Base-by-base conservation (phyloP, 768 basidiomycete species). In the Rhodotorula paludigena region DNA sequence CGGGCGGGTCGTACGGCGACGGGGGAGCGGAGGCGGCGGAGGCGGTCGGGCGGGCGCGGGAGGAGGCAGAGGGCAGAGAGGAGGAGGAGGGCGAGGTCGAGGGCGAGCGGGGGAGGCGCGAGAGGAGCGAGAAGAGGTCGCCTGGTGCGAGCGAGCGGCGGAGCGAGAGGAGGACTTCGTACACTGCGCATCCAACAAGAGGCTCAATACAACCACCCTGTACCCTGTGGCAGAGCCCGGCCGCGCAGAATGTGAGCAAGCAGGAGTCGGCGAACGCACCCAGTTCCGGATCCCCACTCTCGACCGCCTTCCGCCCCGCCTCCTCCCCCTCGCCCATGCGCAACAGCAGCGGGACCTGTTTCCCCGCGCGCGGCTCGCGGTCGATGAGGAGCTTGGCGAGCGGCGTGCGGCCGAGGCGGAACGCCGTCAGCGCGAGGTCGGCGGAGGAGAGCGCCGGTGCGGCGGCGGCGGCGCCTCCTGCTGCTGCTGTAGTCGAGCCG, bases 211-310 rank as follows among this genome's bases (percentile, higher is more conserved):
- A n/a, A n/a, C n/a, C n/a, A n/a, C n/a, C n/a, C n/a, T n/a, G n/a
- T n/a, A n/a, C n/a, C n/a, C n/a, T n/a, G 35, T 57, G 39, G 47
- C 59, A 30, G 21, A 20, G 41, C n/a, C 23, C 55, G 35, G 36
- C 10, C 16, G 5, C 30, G 49, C 14, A 32, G 33, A 4, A 18
- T 11, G 30, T 33, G 30, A 51, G 30, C 15, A 49, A 11, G 56
- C 3, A 59, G 36, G 47, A 45, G 16, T 23, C 2, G 32, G 23
- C 14, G 39, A 14, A 78, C 83, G 33, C 74, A 94, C 93, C 87
- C 5, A 99, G 83, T 78, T 99, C 92, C 0, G 92, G 91, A 76
- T 98, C 92, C 1, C 93, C 94, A 73, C 92, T 94, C 69, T 92
- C 89, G 25, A 93, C 87, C 7, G 94, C 92, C 77, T 94, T 97